phyloP scores from a whole-genome alignment of 2,329 filamentous ascomycete species.

The Tolypocladium tropicale region DNA sequence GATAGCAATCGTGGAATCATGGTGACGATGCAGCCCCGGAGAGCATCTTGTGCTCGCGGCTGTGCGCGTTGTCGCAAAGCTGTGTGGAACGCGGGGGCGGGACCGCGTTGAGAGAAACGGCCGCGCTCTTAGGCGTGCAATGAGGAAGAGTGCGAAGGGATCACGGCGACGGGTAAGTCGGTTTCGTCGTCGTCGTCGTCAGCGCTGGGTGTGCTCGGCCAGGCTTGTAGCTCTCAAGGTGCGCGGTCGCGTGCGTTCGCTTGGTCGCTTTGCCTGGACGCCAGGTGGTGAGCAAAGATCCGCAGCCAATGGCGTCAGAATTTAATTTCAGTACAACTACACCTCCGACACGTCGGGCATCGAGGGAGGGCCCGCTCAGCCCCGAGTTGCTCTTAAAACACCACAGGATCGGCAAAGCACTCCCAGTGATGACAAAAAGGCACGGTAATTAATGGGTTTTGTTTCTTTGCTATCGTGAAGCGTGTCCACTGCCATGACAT shows the following conservation, averaged over 20 bases:
- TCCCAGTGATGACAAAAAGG: not conserved
- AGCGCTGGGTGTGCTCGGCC: not conserved
- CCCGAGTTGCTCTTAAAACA: not conserved
- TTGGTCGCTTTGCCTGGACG: not conserved
- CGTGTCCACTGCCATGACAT: not conserved
- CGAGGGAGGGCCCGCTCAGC: too few species aligned
- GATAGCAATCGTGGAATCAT: slow-evolving; percentile 27
- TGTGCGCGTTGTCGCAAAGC: not conserved
- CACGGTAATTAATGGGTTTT: not conserved
- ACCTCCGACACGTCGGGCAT: not conserved
- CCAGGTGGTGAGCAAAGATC: slow-evolving; percentile 2
- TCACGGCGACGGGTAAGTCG: too few species aligned
- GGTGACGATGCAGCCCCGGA: slow-evolving; percentile 12
- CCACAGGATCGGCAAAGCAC: not conserved
- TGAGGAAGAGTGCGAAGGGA: not conserved
- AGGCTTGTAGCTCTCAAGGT: not conserved
- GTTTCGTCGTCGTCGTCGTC: not conserved
- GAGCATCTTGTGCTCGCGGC: slow-evolving; percentile 12
- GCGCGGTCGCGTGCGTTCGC: not conserved
- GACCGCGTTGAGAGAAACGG: not conserved
- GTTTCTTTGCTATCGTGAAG: not conserved
- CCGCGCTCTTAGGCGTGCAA: not conserved
- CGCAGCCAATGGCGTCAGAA: slow-evolving; percentile 4
- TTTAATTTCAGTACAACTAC: not conserved
- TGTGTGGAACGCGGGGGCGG: not conserved